Evolutionary conservation across 129 eudicot genomes (phyloP).

Genomic region (Escallonia rubra): DNA sequence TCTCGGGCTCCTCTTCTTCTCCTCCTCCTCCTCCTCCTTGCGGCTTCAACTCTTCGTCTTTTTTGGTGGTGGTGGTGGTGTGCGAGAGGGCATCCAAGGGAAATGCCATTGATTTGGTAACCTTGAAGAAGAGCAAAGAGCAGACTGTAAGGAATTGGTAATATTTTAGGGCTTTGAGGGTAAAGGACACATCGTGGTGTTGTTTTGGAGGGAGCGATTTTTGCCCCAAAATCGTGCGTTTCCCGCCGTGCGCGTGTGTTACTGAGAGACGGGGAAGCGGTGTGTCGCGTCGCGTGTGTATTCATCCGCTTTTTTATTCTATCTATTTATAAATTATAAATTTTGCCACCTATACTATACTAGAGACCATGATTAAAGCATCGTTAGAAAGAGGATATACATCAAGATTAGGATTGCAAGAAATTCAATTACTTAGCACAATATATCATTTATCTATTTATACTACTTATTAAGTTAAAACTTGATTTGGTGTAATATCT

Average conservation of each 20-base stretch:
- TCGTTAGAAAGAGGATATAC: too few relatives aligned
- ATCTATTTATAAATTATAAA: too few relatives aligned
- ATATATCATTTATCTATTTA: too few relatives aligned
- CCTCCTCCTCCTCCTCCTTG: background rate
- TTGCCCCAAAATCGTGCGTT: constrained; percentile 24
- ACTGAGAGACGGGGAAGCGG: too few relatives aligned
- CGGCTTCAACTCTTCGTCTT: constrained; percentile 4
- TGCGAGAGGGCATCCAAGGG: constrained; percentile 13
- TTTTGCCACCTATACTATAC: too few relatives aligned
- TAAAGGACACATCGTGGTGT: background rate
- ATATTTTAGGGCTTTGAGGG: constrained; percentile 15
- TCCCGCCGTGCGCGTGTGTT: constrained; percentile 29
- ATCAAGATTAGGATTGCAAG: too few relatives aligned
- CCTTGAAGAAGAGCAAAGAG: background rate
- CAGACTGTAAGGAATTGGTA: constrained; percentile 12
- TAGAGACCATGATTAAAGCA: too few relatives aligned
- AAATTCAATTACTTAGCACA: too few relatives aligned
- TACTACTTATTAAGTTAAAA: too few relatives aligned
- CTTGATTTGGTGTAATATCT: too few relatives aligned
- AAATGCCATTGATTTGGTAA: constrained; percentile 26
- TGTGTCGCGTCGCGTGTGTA: too few relatives aligned
- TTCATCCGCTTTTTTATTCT: too few relatives aligned
- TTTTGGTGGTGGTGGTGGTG: constrained; percentile 16
- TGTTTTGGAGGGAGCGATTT: constrained; percentile 1
- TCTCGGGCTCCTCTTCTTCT: constrained; percentile 16